A percentile compares a stretch with the other conserved stretches of the same genome.
Evolutionary conservation across 352 stramenopile genomes (phyloP).

Genomic region (Phytophthora pistaciae): DNA sequence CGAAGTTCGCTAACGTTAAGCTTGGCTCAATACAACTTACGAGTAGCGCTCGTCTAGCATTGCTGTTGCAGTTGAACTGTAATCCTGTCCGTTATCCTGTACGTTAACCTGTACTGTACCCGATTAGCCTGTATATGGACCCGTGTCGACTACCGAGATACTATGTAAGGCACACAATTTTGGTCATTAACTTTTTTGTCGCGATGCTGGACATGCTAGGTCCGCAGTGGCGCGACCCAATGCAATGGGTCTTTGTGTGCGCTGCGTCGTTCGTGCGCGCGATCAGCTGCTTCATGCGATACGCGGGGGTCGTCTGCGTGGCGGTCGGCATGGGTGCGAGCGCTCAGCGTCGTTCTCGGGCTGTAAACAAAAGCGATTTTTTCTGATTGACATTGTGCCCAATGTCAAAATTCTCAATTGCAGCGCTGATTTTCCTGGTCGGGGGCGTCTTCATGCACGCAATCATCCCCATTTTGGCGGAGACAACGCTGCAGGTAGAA

Average conservation of each 20-base stretch:
- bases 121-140: neutral
- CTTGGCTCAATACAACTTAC: too few relatives aligned
- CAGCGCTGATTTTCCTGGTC: slow-evolving; percentile 56
- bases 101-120: neutral
- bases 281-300: slow-evolving; percentile 58
- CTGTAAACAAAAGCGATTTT: neutral
- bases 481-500: slow-evolving; percentile 47
- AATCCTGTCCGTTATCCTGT: too few relatives aligned
- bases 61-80: neutral
- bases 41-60: neutral
- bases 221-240: slow-evolving; percentile 62
- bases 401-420: neutral
- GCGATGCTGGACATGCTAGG: slow-evolving; percentile 28
- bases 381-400: neutral
- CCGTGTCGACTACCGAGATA: slow-evolving; percentile 11
- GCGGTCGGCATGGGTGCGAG: slow-evolving; percentile 52
- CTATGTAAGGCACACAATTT: neutral
- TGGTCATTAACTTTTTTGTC: neutral
- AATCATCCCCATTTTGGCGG: slow-evolving; percentile 59
- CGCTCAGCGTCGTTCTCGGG: neutral
- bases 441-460: slow-evolving; percentile 56
- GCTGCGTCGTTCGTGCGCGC: slow-evolving; percentile 38
- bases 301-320: slow-evolving; percentile 52
- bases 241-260: slow-evolving; percentile 55
- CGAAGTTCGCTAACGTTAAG: too few relatives aligned